Conservation (phyloP, 2,329 filamentous ascomycete genomes). For the Arachnopeziza araneosa region DNA sequence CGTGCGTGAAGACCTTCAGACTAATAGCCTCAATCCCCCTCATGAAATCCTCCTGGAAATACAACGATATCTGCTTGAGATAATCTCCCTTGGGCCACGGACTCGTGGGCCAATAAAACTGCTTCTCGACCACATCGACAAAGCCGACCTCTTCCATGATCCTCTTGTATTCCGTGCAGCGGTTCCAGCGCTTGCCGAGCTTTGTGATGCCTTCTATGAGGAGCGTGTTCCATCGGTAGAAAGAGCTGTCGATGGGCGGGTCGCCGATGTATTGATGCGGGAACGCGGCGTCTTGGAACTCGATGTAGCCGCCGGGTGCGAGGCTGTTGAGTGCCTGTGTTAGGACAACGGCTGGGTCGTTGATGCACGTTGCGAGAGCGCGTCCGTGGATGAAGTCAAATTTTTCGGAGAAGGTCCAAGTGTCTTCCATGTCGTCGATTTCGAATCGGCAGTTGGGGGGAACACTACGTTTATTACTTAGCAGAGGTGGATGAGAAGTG, state of each 20-base stretch:
- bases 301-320: constrained; percentile 27
- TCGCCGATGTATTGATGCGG: not conserved
- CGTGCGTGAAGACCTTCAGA: constrained; percentile 17
- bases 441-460: constrained; percentile 47
- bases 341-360: not conserved
- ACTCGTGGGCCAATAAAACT: not conserved
- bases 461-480: not conserved
- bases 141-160: not conserved
- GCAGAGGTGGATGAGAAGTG: not conserved
- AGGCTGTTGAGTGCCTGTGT: constrained; percentile 5
- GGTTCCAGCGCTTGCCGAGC: not conserved
- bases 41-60: constrained; percentile 15
- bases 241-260: not conserved
- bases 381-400: constrained; percentile 47
- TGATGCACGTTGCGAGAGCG: constrained; percentile 29
- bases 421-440: constrained; percentile 45
- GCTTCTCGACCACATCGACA: not conserved
- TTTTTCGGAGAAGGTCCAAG: constrained; percentile 38
- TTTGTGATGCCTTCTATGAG: not conserved
- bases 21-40: constrained; percentile 11
- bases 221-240: not conserved
- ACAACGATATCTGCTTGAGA: not conserved
- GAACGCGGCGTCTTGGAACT: constrained; percentile 24
- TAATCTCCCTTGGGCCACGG: not conserved
- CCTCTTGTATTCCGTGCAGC: not conserved